Conservation (phyloP, 2,329 filamentous ascomycete species). For the Penicillium verrucosum region DNA sequence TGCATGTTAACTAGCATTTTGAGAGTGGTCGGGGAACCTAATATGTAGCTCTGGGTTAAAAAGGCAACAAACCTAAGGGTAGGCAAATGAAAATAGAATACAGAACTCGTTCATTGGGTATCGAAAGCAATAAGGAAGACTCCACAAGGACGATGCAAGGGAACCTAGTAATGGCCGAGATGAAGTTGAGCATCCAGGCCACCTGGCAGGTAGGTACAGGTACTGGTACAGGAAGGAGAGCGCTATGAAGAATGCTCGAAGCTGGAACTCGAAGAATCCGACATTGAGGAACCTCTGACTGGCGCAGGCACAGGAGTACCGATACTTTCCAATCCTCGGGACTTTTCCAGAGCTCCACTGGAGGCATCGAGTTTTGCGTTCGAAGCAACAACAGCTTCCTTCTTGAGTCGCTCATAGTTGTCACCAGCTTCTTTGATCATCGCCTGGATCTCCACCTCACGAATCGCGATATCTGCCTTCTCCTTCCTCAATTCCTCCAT, state of each 20-base stretch:
- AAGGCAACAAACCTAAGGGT: constrained; percentile 48
- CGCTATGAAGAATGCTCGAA: constrained; percentile 28
- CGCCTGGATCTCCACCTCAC: constrained; percentile 76
- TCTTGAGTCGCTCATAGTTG: constrained; percentile 60
- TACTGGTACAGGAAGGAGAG: background rate
- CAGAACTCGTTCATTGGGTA: constrained; percentile 13
- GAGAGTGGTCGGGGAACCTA: background rate
- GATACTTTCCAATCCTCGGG: constrained; percentile 40
- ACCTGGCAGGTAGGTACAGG: background rate
- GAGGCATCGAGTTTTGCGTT: constrained; percentile 25
- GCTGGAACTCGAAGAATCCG: constrained; percentile 21
- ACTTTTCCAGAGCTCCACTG: constrained; percentile 28
- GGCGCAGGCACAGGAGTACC: constrained; percentile 33
- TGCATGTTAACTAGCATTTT: constrained; percentile 31
- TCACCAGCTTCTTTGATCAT: constrained; percentile 78
- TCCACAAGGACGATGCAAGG: constrained; percentile 3
- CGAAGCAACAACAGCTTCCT: constrained; percentile 37
- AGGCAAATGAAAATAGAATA: constrained; percentile 9
- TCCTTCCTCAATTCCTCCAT: constrained; percentile 68
- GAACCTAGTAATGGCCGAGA: background rate
- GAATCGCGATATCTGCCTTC: constrained; percentile 62
- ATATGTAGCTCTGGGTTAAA: constrained; percentile 44
- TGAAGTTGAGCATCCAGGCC: background rate
- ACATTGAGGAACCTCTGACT: constrained; percentile 12
- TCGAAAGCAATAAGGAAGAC: constrained; percentile 18